Evolutionary conservation across 352 stramenopile species (phyloP).

Genomic region (Phytopythium boreale): DNA sequence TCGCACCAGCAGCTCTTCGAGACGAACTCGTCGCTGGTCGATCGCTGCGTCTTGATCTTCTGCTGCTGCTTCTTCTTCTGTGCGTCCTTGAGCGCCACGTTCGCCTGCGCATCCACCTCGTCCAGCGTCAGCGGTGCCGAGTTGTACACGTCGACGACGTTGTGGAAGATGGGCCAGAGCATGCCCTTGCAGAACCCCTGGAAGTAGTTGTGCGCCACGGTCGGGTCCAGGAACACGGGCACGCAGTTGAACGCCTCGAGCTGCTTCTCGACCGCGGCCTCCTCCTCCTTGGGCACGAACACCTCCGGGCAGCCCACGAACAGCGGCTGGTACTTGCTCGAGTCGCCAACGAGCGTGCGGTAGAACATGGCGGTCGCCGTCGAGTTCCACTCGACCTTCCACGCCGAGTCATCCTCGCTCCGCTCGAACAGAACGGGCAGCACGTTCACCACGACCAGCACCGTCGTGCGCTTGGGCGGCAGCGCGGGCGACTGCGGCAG

Average conservation of each 20-base stretch:
- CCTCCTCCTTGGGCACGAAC: constrained; percentile 56
- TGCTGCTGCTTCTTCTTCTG: neutral
- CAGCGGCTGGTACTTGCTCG: constrained; percentile 50
- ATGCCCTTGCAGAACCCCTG: constrained; percentile 96
- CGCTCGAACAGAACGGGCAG: constrained; percentile 71
- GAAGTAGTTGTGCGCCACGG: constrained; percentile 82
- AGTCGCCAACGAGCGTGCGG: constrained; percentile 56
- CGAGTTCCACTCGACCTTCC: constrained; percentile 68
- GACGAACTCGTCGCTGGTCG: constrained; percentile 5
- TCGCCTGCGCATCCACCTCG: constrained; percentile 12
- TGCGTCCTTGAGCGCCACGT: neutral
- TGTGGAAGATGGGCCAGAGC: constrained; percentile 98
- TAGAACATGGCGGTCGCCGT: constrained; percentile 76
- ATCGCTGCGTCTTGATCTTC: constrained; percentile 1
- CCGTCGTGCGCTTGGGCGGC: constrained; percentile 33
- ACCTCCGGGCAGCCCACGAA: constrained; percentile 78
- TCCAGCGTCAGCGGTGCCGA: constrained; percentile 66
- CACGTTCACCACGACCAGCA: constrained; percentile 81
- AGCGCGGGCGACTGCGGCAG: neutral
- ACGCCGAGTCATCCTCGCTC: constrained; percentile 36
- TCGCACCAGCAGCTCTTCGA: constrained; percentile 44
- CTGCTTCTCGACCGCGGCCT: constrained; percentile 69
- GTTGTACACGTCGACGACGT: constrained; percentile 96
- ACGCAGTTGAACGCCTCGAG: constrained; percentile 91
- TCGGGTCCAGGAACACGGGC: constrained; percentile 93